Base-by-base conservation (phyloP, 1,284 basidiomycete species). In the Heimioporus punctisporus region DNA sequence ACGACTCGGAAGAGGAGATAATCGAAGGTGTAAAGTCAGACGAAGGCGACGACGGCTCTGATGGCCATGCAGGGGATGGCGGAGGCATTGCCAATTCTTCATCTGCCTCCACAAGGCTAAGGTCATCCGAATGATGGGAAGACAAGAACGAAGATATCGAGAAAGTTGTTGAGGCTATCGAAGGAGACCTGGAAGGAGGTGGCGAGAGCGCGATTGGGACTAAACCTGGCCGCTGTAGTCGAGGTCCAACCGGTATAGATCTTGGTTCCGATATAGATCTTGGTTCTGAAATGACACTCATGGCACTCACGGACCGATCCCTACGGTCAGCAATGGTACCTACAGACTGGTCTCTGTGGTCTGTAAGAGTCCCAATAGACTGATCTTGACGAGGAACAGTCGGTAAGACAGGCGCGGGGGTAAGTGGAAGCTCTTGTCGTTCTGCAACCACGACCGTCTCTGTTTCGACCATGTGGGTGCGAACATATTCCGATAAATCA, bases 71-170 rank as follows among this genome's bases (percentile, higher is more conserved):
- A 25, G 72, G 66, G 17, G 69, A 66, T 28, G 59, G 54, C 8
- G 60, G 56, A 26, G 45, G 28, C 27, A 61, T 59, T n/a, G 55
- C 62, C 28, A 56, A 56, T n/a, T 59, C 56, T 24, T 72, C 74
- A 48, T 71, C 76, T 21, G 37, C 19, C 41, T 30, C 66, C 69
- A 78, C 64, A 44, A 82, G 62, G 54, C 76, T 80, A 42, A 76
- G 65, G 60, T 90, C 88, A 54, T 92, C 89, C 0, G 89, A 91
- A 60, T 91, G 85, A 59, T 88, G 85, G 12, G 90, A 91, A 2
- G 87, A 88, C 51, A 91, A 62, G 66, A 82, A 91, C 0, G 87
- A 89, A 0, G 86, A 89, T 30, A 78, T 66, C 27, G 75, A 78
- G 49, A 81, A 84, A n/a, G 73, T 76, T 41, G 68, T 50, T 15